phyloP scores from a whole-genome alignment of 1,139 yeast species.

The Pneumocystis oryctolagi region DNA sequence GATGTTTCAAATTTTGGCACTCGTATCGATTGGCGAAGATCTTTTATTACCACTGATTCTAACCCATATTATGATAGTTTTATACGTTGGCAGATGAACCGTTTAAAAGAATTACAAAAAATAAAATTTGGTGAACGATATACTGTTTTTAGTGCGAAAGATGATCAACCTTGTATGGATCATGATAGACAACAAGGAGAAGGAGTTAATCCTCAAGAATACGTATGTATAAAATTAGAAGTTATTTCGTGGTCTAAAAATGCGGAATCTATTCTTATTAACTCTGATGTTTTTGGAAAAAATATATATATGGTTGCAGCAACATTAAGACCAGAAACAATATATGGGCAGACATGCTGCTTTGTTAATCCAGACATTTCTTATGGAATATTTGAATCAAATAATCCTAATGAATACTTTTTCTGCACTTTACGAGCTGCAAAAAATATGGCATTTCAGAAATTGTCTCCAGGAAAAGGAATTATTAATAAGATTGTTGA shows the following conservation, averaged over 20 bases:
- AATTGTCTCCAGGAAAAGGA: slow-evolving; percentile 81
- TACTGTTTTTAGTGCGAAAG: slow-evolving; percentile 92
- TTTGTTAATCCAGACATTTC: slow-evolving; percentile 89
- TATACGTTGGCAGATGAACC: slow-evolving; percentile 91
- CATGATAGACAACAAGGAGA: slow-evolving; percentile 97
- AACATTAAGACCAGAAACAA: slow-evolving; percentile 95
- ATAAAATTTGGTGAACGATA: slow-evolving; percentile 96
- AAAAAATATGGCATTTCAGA: slow-evolving; percentile 94
- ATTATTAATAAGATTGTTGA: slow-evolving; percentile 44
- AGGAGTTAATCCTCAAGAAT: slow-evolving; percentile 94
- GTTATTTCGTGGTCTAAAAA: slow-evolving; percentile 44
- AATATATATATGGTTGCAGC: slow-evolving; percentile 83
- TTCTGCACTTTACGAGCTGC: slow-evolving; percentile 94
- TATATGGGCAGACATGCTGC: slow-evolving; percentile 98
- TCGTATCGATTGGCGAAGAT: slow-evolving; percentile 97
- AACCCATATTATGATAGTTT: slow-evolving; percentile 93
- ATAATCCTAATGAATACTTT: slow-evolving; percentile 52
- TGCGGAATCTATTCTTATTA: slow-evolving; percentile 35
- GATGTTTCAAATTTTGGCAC: slow-evolving; percentile 80
- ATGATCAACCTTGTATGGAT: slow-evolving; percentile 98
- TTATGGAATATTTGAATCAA: slow-evolving; percentile 84
- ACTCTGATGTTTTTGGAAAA: slow-evolving; percentile 29
- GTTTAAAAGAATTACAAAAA: slow-evolving; percentile 71
- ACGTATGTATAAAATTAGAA: slow-evolving; percentile 78
- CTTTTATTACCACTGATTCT: slow-evolving; percentile 85